These are phyloP conservation scores for Elsinoe ampelina DNA, from an alignment of 2,329 filamentous ascomycete species.

Conservation along the genomic window DNA sequence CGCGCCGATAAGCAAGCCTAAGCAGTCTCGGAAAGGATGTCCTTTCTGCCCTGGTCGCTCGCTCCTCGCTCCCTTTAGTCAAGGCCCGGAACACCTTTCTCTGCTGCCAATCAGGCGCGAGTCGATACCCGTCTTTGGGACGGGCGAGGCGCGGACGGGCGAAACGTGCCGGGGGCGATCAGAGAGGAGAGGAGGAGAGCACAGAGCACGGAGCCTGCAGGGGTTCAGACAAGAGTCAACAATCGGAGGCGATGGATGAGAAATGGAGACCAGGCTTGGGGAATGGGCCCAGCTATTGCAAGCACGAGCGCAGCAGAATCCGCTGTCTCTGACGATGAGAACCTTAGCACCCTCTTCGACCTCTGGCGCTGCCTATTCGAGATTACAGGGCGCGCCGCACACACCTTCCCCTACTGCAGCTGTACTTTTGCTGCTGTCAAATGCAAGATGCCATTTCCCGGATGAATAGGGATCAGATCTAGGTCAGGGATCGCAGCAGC, in stretches of 20 bases:
- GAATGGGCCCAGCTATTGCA: constrained; percentile 9
- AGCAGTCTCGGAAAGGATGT: constrained; percentile 12
- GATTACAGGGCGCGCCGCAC: constrained; percentile 1
- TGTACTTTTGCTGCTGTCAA: neutral
- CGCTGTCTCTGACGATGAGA: neutral
- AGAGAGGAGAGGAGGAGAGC: neutral
- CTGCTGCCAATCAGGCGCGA: neutral
- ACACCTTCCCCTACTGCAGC: neutral
- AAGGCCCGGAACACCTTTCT: neutral
- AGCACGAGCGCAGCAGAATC: neutral
- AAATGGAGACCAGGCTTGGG: constrained; percentile 5
- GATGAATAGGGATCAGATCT: constrained; percentile 11
- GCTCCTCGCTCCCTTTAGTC: constrained; percentile 3
- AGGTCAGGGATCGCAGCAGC: constrained; percentile 12
- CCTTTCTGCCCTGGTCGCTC: constrained; percentile 8
- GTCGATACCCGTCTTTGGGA: neutral
- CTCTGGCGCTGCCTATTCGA: constrained; percentile 1
- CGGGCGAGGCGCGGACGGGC: constrained; percentile 10
- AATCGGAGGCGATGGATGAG: constrained; percentile 10
- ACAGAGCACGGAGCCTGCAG: constrained; percentile 8
- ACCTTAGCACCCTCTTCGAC: neutral
- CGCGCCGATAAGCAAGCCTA: constrained; percentile 14
- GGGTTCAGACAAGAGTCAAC: constrained; percentile 8
- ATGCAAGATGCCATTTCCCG: constrained; percentile 10
- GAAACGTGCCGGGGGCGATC: constrained; percentile 11